Percentiles rank a stretch among this genome's conserved stretches.
phyloP scores from a whole-genome alignment of 352 stramenopile genomes.

The Globisporangium yorkense region DNA sequence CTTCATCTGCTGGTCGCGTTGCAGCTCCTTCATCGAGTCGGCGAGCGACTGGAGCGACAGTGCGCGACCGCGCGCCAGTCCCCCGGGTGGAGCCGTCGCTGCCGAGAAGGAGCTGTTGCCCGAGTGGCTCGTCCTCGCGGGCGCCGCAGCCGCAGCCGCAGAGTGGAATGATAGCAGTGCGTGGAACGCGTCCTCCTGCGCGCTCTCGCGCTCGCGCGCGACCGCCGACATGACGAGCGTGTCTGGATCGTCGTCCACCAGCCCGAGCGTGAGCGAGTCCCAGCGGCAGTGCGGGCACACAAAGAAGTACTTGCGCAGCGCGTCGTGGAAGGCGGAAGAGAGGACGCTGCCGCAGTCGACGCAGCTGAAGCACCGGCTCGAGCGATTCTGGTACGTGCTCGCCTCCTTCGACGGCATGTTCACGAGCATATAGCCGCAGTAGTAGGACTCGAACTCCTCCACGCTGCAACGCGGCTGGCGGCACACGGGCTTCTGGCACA shows the following conservation, averaged over 20 bases:
- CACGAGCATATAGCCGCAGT: slow-evolving; percentile 77
- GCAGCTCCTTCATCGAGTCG: slow-evolving; percentile 70
- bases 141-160: slow-evolving; percentile 7
- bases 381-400: slow-evolving; percentile 84
- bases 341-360: slow-evolving; percentile 54
- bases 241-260: slow-evolving; percentile 78
- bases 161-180: slow-evolving; percentile 54
- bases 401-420: slow-evolving; percentile 87
- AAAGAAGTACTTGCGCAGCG: slow-evolving; percentile 63
- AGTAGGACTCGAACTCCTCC: slow-evolving; percentile 88
- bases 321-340: slow-evolving; percentile 64
- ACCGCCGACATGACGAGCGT: slow-evolving; percentile 77
- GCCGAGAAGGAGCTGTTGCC: slow-evolving; percentile 10
- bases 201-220: slow-evolving; percentile 62
- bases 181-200: slow-evolving; percentile 74
- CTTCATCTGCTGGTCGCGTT: slow-evolving; percentile 83
- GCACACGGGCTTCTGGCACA: slow-evolving; percentile 71
- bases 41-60: slow-evolving; percentile 44
- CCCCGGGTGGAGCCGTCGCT: not conserved
- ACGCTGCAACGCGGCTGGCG: slow-evolving; percentile 60
- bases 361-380: slow-evolving; percentile 79
- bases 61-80: slow-evolving; percentile 7
- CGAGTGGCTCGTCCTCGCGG: slow-evolving; percentile 11
- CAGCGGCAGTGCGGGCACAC: slow-evolving; percentile 80
- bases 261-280: slow-evolving; percentile 64